A percentile compares a stretch with the other conserved stretches of the same genome.
These are phyloP conservation scores for Ophiostoma australiae DNA, from an alignment of 2,329 filamentous ascomycete genomes.

Conservation along the genomic window DNA sequence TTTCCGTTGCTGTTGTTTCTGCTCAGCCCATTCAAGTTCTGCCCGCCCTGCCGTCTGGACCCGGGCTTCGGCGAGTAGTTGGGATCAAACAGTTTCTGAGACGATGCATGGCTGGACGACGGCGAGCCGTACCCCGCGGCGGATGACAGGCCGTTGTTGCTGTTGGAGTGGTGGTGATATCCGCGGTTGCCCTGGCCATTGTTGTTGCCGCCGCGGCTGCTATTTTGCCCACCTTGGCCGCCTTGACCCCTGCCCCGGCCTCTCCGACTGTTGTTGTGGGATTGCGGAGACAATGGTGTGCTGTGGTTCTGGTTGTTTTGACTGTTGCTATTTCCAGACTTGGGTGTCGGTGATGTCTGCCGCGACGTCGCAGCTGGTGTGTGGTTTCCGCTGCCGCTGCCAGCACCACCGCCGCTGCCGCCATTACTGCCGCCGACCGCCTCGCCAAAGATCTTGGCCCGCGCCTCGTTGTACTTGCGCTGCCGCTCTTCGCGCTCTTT, in stretches of 20 bases:
- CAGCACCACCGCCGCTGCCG: constrained; percentile 27
- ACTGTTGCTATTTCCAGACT: background rate
- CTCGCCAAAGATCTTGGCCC: constrained; percentile 78
- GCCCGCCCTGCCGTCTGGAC: background rate
- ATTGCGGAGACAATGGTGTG: constrained; percentile 11
- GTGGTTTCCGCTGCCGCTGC: background rate
- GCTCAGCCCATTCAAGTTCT: constrained; percentile 33
- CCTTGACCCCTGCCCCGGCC: constrained; percentile 43
- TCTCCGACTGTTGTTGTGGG: constrained; percentile 43
- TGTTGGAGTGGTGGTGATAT: constrained; percentile 1
- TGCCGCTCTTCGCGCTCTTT: constrained; percentile 61
- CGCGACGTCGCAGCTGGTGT: constrained; percentile 17
- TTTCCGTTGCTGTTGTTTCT: background rate
- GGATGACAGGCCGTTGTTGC: constrained; percentile 25
- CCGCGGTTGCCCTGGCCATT: background rate
- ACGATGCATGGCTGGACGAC: background rate
- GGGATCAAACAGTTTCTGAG: constrained; percentile 9
- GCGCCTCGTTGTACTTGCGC: constrained; percentile 79
- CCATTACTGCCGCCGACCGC: constrained; percentile 30
- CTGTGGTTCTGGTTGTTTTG: background rate
- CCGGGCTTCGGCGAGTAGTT: constrained; percentile 12
- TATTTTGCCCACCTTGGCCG: constrained; percentile 28
- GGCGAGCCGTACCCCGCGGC: constrained; percentile 22
- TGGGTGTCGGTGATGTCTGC: constrained; percentile 21
- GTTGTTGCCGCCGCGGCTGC: background rate